These are phyloP conservation scores for Peronospora farinosa DNA, from an alignment of 352 stramenopile genomes.

Conservation along the genomic window DNA sequence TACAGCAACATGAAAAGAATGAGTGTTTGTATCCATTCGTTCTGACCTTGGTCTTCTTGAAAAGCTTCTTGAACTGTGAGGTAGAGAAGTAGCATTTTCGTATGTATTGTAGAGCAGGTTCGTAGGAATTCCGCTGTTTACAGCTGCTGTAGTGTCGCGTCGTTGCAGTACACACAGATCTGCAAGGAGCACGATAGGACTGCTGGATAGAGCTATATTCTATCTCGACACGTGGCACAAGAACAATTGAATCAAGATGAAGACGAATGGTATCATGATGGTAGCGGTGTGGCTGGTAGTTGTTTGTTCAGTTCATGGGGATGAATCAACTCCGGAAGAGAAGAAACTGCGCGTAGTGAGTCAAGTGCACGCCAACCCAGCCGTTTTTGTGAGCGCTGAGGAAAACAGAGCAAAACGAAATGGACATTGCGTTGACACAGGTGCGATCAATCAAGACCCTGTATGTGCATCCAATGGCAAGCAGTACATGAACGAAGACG, in stretches of 20 bases:
- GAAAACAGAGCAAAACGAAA: conserved; percentile 29
- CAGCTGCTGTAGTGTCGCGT: conserved; percentile 5
- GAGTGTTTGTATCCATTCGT: not conserved
- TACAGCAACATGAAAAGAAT: conserved; percentile 21
- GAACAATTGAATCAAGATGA: conserved; percentile 13
- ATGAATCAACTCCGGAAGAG: conserved; percentile 4
- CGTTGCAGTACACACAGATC: not conserved
- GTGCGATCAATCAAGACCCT: conserved; percentile 32
- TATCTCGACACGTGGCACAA: conserved; percentile 8
- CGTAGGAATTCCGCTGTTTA: conserved; percentile 3
- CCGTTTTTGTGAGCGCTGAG: conserved; percentile 20
- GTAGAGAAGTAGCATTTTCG: conserved; percentile 1
- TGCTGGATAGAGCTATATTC: conserved; percentile 5
- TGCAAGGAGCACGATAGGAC: not conserved
- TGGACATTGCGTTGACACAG: conserved; percentile 28
- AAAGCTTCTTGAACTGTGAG: conserved; percentile 3
- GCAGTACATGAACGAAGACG: conserved; percentile 45
- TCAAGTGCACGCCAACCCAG: conserved; percentile 27
- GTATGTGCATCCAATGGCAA: conserved; percentile 54
- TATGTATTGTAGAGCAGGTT: conserved; percentile 17
- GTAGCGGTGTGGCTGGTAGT: conserved; percentile 3
- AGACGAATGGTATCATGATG: conserved; percentile 10
- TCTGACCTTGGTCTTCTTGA: conserved; percentile 16
- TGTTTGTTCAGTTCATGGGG: not conserved
- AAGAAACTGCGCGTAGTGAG: conserved; percentile 25